A percentile compares a stretch with the other conserved stretches of the same genome.
phyloP scores from a whole-genome alignment of 202 grass and related monocot species.

The Setaria italica region DNA sequence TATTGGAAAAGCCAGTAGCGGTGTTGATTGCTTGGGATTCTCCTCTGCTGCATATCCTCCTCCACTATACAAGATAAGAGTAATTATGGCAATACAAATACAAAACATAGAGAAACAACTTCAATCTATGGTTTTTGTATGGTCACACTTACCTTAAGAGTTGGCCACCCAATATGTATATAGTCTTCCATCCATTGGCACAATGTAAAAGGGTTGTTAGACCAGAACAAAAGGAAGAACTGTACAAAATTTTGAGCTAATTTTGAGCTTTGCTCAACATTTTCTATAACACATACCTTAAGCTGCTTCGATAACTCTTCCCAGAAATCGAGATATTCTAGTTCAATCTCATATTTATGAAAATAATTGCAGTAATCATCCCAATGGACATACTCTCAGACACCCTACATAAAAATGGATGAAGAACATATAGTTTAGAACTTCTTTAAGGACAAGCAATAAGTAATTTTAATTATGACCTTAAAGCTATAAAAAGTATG shows the following conservation, averaged over 20 bases:
- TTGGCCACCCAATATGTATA: neutral
- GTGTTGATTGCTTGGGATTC: slow-evolving; percentile 31
- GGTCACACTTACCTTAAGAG: slow-evolving; percentile 2
- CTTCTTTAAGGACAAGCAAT: no score
- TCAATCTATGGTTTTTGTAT: neutral
- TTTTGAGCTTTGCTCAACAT: neutral
- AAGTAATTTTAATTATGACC: neutral
- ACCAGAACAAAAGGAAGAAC: neutral
- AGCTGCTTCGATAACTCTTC: slow-evolving; percentile 33
- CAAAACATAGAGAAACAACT: neutral
- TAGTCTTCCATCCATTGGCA: slow-evolving; percentile 23
- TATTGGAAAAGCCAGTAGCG: slow-evolving; percentile 6
- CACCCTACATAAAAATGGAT: neutral
- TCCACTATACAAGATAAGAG: slow-evolving; percentile 1
- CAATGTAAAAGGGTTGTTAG: slow-evolving; percentile 7
- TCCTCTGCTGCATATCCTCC: neutral
- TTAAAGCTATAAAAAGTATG: no score
- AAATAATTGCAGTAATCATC: neutral
- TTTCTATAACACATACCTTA: slow-evolving; percentile 4
- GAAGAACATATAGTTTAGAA: no score
- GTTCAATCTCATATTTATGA: slow-evolving; percentile 21
- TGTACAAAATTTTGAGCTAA: neutral
- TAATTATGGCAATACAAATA: neutral
- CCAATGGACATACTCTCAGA: slow-evolving; percentile 1
- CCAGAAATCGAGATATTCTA: slow-evolving; percentile 11